A percentile compares a stretch with the other conserved stretches of the same genome.
phyloP scores from a whole-genome alignment of 176 grass and related monocot species.

The Triticum turgidum region DNA sequence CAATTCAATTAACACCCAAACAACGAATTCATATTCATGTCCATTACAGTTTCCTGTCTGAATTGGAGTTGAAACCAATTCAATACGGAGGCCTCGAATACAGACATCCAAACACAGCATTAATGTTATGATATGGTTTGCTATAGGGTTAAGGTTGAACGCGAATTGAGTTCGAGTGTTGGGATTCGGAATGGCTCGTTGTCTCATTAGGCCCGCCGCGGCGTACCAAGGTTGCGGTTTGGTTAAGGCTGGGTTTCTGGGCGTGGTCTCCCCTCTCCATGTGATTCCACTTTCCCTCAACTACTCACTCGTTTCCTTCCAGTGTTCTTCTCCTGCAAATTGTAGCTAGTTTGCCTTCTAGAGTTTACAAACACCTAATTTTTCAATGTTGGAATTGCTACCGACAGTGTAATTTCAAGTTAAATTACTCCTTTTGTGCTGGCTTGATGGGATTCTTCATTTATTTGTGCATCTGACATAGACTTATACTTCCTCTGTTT shows the following conservation, averaged over 20 bases:
- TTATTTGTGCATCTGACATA: slow-evolving; percentile 11
- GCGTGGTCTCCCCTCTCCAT: slow-evolving; percentile 81
- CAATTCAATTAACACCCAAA: too few relatives aligned
- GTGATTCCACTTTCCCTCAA: slow-evolving; percentile 69
- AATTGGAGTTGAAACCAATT: too few relatives aligned
- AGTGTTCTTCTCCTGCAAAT: neutral
- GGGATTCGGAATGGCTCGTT: slow-evolving; percentile 66
- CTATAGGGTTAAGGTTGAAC: slow-evolving; percentile 12
- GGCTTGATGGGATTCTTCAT: neutral
- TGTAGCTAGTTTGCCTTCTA: neutral
- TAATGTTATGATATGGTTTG: slow-evolving; percentile 19
- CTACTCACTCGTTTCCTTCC: neutral
- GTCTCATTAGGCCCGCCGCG: slow-evolving; percentile 74
- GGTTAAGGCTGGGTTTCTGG: slow-evolving; percentile 76
- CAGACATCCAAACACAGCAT: too few relatives aligned
- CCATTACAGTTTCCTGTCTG: too few relatives aligned
- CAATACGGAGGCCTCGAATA: too few relatives aligned
- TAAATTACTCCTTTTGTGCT: slow-evolving; percentile 21
- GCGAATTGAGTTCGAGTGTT: slow-evolving; percentile 17
- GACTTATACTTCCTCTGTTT: neutral
- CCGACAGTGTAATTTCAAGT: neutral
- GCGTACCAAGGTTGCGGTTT: slow-evolving; percentile 74
- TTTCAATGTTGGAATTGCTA: slow-evolving; percentile 10
- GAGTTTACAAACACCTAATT: neutral
- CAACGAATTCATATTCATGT: too few relatives aligned